phyloP scores from a whole-genome alignment of 2,329 filamentous ascomycete species.

The Pseudohalonectria lignicola region DNA sequence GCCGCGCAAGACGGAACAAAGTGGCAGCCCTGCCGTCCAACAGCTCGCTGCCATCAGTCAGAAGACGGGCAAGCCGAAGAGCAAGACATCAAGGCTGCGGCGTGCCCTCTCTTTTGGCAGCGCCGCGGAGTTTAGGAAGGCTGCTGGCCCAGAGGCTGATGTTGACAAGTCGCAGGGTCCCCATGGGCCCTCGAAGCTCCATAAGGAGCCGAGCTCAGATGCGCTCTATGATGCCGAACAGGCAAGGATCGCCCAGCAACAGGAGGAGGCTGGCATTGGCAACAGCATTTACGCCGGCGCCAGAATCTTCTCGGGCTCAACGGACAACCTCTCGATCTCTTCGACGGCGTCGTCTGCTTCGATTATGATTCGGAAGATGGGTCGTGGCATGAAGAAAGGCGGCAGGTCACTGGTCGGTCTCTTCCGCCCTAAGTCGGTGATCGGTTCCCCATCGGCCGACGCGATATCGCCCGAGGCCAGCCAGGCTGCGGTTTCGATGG shows the following conservation, averaged over 20 bases:
- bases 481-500: conserved; percentile 82
- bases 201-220: conserved; percentile 49
- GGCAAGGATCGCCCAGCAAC: conserved; percentile 78
- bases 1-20: conserved; percentile 19
- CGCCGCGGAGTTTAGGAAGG: conserved; percentile 76
- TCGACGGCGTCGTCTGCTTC: conserved; percentile 85
- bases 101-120: conserved; percentile 96
- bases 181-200: conserved; percentile 41
- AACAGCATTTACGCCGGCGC: conserved; percentile 87
- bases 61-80: conserved; percentile 65
- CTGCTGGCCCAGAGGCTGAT: conserved; percentile 39
- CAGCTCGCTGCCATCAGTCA: conserved; percentile 82
- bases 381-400: conserved; percentile 93
- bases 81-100: conserved; percentile 76
- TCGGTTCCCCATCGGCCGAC: conserved; percentile 67
- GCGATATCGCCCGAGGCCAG: conserved; percentile 50
- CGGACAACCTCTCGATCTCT: conserved; percentile 86
- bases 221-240: conserved; percentile 79
- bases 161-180: conserved; percentile 19
- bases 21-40: conserved; percentile 63
- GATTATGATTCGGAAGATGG: conserved; percentile 97
- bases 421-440: conserved; percentile 87
- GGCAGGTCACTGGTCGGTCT: conserved; percentile 84
- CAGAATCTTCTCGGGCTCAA: conserved; percentile 79
- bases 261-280: conserved; percentile 86